Percentiles rank a stretch among this genome's conserved stretches.
These are phyloP conservation scores for Ogataea methanolica DNA, from an alignment of 805 yeast species.

Conservation along the genomic window DNA sequence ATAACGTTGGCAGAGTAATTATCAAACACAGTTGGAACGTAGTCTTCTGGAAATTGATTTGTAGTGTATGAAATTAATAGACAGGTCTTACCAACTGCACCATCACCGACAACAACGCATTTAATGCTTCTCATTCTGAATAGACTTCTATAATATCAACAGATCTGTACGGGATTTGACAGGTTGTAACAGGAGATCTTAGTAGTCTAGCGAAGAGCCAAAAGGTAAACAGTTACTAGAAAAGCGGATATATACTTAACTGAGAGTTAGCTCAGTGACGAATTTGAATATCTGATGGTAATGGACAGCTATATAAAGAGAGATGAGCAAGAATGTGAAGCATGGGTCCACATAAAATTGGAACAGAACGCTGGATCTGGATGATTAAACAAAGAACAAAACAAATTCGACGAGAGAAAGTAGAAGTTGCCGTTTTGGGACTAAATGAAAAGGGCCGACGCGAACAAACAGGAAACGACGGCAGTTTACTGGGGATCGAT, in stretches of 20 bases:
- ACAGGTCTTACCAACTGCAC: conserved; percentile 94
- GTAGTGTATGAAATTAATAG: conserved; percentile 84
- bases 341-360: too few species aligned
- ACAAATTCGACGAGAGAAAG: too few species aligned
- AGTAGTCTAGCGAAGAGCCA: neutral
- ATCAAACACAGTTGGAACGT: conserved; percentile 92
- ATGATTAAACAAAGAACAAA: too few species aligned
- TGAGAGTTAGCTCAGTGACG: too few species aligned
- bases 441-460: too few species aligned
- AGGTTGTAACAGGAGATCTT: neutral
- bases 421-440: too few species aligned
- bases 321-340: neutral
- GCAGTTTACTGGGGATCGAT: too few species aligned
- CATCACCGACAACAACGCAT: conserved; percentile 93
- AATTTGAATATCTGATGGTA: too few species aligned
- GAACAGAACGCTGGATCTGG: too few species aligned
- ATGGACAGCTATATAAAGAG: neutral
- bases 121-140: conserved; percentile 42
- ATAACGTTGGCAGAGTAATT: conserved; percentile 84
- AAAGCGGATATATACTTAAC: too few species aligned
- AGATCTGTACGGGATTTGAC: neutral
- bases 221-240: too few species aligned
- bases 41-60: conserved; percentile 88
- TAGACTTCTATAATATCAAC: neutral
- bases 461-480: too few species aligned